phyloP scores from a whole-genome alignment of 2,329 filamentous ascomycete genomes.

The Curvularia eragrostidis region DNA sequence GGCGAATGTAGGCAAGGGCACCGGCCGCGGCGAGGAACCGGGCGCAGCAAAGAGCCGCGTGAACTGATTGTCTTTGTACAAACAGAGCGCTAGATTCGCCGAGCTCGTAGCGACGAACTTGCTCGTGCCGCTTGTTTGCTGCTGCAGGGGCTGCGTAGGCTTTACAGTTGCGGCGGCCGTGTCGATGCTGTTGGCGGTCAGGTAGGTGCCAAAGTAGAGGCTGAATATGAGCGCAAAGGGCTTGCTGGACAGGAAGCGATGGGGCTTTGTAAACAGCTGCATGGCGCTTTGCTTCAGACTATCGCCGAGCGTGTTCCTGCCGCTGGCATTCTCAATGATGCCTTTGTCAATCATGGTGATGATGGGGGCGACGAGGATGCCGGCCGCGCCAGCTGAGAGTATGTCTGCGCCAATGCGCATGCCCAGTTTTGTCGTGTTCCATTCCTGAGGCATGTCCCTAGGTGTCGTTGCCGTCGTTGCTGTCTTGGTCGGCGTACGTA shows the following conservation, averaged over 20 bases:
- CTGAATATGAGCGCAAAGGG: constrained; percentile 71
- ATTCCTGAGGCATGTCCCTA: constrained; percentile 45
- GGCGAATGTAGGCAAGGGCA: constrained; percentile 73
- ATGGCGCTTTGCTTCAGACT: constrained; percentile 67
- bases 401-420: constrained; percentile 72
- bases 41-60: constrained; percentile 76
- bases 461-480: constrained; percentile 1
- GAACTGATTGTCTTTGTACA: constrained; percentile 90
- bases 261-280: constrained; percentile 66
- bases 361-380: constrained; percentile 77
- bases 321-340: constrained; percentile 84
- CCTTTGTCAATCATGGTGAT: constrained; percentile 85
- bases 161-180: constrained; percentile 71
- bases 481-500: constrained; percentile 3
- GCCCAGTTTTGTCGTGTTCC: constrained; percentile 79
- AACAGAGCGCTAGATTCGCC: constrained; percentile 84
- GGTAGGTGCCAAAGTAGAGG: constrained; percentile 87
- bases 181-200: constrained; percentile 87
- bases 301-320: constrained; percentile 64
- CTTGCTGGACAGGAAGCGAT: constrained; percentile 66
- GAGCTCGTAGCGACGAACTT: constrained; percentile 83
- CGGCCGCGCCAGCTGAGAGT: constrained; percentile 73
- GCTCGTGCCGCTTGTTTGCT: constrained; percentile 74
- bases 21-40: constrained; percentile 56
- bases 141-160: constrained; percentile 66